Evolutionary conservation across 2,329 filamentous ascomycete species (phyloP), one percentile per base, ranked within the genome.

Genomic region (Fusarium veterinarium): DNA sequence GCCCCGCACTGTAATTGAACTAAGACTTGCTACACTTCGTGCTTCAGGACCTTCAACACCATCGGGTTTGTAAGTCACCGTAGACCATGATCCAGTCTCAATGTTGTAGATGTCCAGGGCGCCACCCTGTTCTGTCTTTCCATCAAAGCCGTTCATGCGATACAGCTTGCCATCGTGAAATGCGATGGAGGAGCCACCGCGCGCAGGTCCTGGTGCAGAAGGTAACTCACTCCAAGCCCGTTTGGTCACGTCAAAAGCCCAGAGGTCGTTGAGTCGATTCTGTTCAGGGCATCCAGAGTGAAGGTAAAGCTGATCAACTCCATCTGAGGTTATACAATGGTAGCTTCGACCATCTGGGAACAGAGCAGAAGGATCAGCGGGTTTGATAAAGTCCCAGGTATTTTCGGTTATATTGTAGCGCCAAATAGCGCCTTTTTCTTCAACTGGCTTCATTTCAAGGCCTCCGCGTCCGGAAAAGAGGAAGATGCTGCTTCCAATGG

Each of bases 131-230:
- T 64, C 62, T 0, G 23, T 37, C 1, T 64, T 31, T 1, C 62
- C 59, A 1, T 64, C 62, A 2, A 64, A 64, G 0, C 62, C 62
- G 8, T 64, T 64, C 59, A 64, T 64, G 7, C 59, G 62, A 13
- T 46, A 64, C 0, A 64, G 1, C 3, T 25, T 46, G 0, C 33
- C 40, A 1, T 31, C 9, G 0, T 25, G 5, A 1, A 31, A 64
- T 0, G 40, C 9, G 2, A 64, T 64, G 2, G 62, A 64, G 0
- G 62, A 53, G 2, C 62, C 62, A 31, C 59, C 59, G 0, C 62
- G 33, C 3, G 33, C 8, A 20, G 62, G 20, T 0, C 23, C 46
- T 0, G 62, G 62, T 2, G 62, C 62, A 11, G 19, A 5, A 3
- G 40, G 17, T 0, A 64, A 8, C 4, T 41, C 28, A 1, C n/a